These are phyloP conservation scores for Populus deltoides DNA, from an alignment of 345 rosid species.

Conservation along the genomic window DNA sequence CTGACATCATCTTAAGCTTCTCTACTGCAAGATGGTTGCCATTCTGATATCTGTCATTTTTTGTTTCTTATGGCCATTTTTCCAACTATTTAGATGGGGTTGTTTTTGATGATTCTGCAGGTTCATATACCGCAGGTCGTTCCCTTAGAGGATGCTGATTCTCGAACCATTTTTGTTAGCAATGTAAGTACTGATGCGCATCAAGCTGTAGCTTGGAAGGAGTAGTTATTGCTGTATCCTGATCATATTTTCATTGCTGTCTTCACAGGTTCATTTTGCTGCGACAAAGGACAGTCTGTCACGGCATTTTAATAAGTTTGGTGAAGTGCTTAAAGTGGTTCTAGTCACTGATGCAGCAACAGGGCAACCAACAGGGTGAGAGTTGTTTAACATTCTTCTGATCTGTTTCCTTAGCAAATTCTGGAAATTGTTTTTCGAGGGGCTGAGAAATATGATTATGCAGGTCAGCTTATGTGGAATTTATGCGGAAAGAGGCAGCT, in stretches of 20 bases:
- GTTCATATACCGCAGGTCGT: slow-evolving; percentile 47
- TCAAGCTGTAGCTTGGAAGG: background rate
- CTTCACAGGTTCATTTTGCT: slow-evolving; percentile 85
- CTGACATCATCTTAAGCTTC: background rate
- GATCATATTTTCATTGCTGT: slow-evolving; percentile 15
- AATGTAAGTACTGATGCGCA: slow-evolving; percentile 53
- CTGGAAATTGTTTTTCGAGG: background rate
- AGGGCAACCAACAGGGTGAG: slow-evolving; percentile 90
- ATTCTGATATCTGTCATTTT: background rate
- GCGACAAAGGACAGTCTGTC: slow-evolving; percentile 93
- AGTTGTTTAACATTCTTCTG: slow-evolving; percentile 11
- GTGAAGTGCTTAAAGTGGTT: slow-evolving; percentile 84
- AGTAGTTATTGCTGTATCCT: slow-evolving; percentile 11
- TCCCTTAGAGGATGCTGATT: slow-evolving; percentile 78
- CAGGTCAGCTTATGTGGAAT: slow-evolving; percentile 97
- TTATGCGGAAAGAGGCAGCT: slow-evolving; percentile 77
- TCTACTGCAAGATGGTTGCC: background rate
- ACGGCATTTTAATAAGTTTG: slow-evolving; percentile 85
- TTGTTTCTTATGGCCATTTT: background rate
- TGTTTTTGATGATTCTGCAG: slow-evolving; percentile 37
- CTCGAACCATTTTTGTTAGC: slow-evolving; percentile 84
- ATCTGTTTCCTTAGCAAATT: background rate
- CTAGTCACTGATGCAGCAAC: slow-evolving; percentile 85
- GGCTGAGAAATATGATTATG: slow-evolving; percentile 6
- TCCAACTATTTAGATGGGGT: background rate